Evolutionary conservation across 108 stramenopile species (phyloP).

Genomic region (Cylindrotheca fusiformis): DNA sequence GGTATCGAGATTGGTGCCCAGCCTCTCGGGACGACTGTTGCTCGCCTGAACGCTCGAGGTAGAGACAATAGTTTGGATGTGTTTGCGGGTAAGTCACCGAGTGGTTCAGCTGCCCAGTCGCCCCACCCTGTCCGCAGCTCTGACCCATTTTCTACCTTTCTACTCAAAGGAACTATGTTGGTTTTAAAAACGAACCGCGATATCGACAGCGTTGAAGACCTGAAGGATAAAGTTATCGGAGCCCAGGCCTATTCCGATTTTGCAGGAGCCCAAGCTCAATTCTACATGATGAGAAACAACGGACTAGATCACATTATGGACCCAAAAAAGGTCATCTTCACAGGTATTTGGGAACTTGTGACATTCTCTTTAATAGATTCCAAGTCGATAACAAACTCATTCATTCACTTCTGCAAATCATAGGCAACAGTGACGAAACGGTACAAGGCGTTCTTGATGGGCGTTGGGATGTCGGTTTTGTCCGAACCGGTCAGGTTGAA

Average conservation of each 20-base stretch:
- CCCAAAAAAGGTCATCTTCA: conserved; percentile 33
- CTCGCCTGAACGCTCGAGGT: neutral
- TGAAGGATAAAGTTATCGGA: conserved; percentile 28
- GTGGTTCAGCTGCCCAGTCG: too few relatives aligned
- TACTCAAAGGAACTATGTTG: conserved; percentile 20
- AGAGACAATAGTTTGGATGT: conserved; percentile 7
- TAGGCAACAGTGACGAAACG: conserved; percentile 14
- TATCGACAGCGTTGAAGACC: conserved; percentile 21
- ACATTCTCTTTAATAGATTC: too few relatives aligned
- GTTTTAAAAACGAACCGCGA: conserved; percentile 6
- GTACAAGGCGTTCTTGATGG: conserved; percentile 32
- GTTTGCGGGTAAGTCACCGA: conserved; percentile 16
- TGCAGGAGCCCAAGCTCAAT: conserved; percentile 35
- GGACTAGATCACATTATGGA: conserved; percentile 36
- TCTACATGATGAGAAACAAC: conserved; percentile 19
- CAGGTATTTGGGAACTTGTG: neutral
- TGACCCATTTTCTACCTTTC: too few relatives aligned
- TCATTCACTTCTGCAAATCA: neutral
- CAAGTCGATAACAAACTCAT: neutral
- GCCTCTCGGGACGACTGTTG: conserved; percentile 15
- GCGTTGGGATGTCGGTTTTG: conserved; percentile 37
- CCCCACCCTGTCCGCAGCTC: too few relatives aligned
- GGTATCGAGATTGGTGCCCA: conserved; percentile 29
- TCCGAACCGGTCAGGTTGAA: conserved; percentile 39
- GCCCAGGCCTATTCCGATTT: conserved; percentile 22